phyloP scores from a whole-genome alignment of 2,329 filamentous ascomycete species.

The Beauveria asiatica region DNA sequence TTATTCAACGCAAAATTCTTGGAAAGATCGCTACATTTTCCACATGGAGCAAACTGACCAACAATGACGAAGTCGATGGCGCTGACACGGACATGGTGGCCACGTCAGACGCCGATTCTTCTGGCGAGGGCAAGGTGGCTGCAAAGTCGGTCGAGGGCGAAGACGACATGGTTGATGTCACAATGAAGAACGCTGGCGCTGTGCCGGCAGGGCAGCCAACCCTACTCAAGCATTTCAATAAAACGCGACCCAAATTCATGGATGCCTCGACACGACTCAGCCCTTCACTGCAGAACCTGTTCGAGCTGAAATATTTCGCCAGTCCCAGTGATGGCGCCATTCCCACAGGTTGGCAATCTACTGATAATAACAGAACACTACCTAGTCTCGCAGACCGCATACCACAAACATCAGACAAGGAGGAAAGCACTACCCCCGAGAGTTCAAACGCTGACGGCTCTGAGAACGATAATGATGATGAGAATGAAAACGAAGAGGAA shows the following conservation, averaged over 20 bases:
- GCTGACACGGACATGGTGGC: constrained; percentile 62
- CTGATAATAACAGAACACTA: constrained; percentile 51
- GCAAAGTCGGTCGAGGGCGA: constrained; percentile 78
- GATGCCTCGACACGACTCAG: constrained; percentile 50
- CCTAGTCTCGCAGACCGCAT: constrained; percentile 42
- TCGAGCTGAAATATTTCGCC: constrained; percentile 63
- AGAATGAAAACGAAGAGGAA: constrained; percentile 36
- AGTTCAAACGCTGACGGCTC: constrained; percentile 37
- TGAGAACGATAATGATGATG: constrained; percentile 38
- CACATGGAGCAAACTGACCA: constrained; percentile 54
- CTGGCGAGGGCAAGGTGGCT: constrained; percentile 61
- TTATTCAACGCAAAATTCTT: constrained; percentile 72
- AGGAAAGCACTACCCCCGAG: constrained; percentile 37
- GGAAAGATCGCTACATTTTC: constrained; percentile 69
- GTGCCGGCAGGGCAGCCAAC: constrained; percentile 17
- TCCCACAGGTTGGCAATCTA: constrained; percentile 59
- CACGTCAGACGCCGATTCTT: constrained; percentile 55
- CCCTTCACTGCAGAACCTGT: constrained; percentile 59
- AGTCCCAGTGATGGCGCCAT: constrained; percentile 47
- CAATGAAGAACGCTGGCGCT: constrained; percentile 57
- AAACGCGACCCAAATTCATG: constrained; percentile 43
- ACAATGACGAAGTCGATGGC: constrained; percentile 39
- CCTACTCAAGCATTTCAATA: constrained; percentile 40
- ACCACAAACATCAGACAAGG: constrained; percentile 32
- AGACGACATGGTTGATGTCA: constrained; percentile 84